phyloP scores from a whole-genome alignment of 352 stramenopile species.

The Phytophthora pluvialis region DNA sequence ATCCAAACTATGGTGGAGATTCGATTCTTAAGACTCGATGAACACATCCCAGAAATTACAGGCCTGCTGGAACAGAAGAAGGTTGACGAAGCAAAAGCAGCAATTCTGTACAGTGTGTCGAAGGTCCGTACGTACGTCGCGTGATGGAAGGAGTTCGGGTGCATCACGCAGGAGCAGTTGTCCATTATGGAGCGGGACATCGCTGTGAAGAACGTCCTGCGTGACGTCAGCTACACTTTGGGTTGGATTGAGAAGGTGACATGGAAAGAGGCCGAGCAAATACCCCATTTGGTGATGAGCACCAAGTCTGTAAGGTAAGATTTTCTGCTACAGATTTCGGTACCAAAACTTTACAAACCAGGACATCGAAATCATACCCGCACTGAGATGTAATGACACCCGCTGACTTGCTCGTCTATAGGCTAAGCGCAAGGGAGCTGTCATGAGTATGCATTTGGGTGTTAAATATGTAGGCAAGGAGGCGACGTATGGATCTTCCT shows the following conservation, averaged over 20 bases:
- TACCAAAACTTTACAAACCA: not conserved
- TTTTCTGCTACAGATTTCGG: not conserved
- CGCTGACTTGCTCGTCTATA: not conserved
- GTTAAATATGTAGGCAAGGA: not conserved
- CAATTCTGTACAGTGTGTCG: not conserved
- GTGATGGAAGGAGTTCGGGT: not conserved
- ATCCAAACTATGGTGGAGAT: not conserved
- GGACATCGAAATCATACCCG: not conserved
- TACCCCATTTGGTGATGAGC: not conserved
- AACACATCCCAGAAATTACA: not conserved
- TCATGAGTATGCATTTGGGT: not conserved
- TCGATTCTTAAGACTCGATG: not conserved
- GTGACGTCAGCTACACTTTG: not conserved
- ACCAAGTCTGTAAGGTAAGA: not conserved
- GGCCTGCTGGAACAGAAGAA: not conserved
- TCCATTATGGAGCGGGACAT: not conserved
- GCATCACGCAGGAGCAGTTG: not conserved
- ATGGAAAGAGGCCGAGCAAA: not conserved
- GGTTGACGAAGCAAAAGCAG: not conserved
- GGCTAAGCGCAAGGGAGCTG: slow-evolving; percentile 1
- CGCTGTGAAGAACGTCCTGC: not conserved
- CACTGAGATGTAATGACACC: not conserved
- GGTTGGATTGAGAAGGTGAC: slow-evolving; percentile 1
- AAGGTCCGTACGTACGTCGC: not conserved
- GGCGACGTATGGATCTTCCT: not conserved